These are phyloP conservation scores for Cladosporium sp. DNA, from an alignment of 2,329 filamentous ascomycete species.

Conservation along the genomic window DNA sequence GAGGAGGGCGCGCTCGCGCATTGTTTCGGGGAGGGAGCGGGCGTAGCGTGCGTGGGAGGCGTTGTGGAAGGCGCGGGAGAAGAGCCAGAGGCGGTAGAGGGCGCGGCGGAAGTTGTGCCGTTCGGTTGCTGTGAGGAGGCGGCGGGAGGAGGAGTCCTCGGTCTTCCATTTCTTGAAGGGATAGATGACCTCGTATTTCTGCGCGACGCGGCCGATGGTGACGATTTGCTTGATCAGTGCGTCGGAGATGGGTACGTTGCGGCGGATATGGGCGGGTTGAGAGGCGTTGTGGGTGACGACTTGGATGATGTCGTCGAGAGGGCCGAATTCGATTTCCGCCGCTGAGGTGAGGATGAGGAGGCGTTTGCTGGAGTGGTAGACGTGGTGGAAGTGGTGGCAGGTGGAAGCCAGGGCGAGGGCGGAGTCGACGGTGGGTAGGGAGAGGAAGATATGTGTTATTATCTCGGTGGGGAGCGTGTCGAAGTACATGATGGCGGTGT, in stretches of 20 bases:
- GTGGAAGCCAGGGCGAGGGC: slow-evolving; percentile 52
- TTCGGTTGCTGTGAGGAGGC: slow-evolving; percentile 49
- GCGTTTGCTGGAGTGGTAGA: slow-evolving; percentile 52
- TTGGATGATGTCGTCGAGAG: slow-evolving; percentile 55
- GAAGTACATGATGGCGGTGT: slow-evolving; percentile 47
- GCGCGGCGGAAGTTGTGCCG: slow-evolving; percentile 51
- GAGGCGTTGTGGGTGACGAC: slow-evolving; percentile 58
- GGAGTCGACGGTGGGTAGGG: slow-evolving; percentile 49
- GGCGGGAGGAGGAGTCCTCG: slow-evolving; percentile 51
- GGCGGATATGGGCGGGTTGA: slow-evolving; percentile 53
- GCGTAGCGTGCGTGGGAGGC: slow-evolving; percentile 47
- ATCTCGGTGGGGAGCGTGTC: slow-evolving; percentile 56
- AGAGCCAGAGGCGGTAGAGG: slow-evolving; percentile 59
- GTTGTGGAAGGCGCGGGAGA: slow-evolving; percentile 55
- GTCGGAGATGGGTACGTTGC: slow-evolving; percentile 50
- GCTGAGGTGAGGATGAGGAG: slow-evolving; percentile 51
- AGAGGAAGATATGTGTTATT: slow-evolving; percentile 53
- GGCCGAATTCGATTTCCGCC: slow-evolving; percentile 55
- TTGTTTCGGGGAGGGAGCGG: slow-evolving; percentile 43
- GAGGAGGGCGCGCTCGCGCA: slow-evolving; percentile 51
- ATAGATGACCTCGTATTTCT: slow-evolving; percentile 58
- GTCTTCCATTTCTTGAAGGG: slow-evolving; percentile 60
- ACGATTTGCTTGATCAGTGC: slow-evolving; percentile 54
- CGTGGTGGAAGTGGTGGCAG: slow-evolving; percentile 50
- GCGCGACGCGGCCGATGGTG: slow-evolving; percentile 50